These are phyloP conservation scores for Hylodesmum podocarpum DNA, from an alignment of 306 rosid species.

Conservation along the genomic window DNA sequence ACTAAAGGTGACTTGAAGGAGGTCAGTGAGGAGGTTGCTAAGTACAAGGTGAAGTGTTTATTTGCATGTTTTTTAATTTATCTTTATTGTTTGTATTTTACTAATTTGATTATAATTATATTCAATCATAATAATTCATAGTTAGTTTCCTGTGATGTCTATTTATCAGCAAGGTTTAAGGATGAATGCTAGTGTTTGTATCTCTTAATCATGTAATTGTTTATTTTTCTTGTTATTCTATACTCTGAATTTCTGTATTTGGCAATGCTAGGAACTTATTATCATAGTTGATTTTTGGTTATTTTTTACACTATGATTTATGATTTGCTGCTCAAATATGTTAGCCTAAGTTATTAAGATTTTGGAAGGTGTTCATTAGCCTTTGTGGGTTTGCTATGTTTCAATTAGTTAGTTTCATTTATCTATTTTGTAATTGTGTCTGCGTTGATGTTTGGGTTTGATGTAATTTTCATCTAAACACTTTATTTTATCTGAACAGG, in stretches of 20 bases:
- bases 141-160: too few species aligned
- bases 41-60: conserved; percentile 66
- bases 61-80: not conserved
- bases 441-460: not conserved
- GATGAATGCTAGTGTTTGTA: not conserved
- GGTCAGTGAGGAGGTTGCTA: conserved; percentile 90
- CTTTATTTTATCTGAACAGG: conserved; percentile 32
- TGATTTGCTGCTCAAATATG: not conserved
- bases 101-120: not conserved
- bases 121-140: too few species aligned
- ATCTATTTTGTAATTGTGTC: not conserved
- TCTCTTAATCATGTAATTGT: not conserved
- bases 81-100: not conserved
- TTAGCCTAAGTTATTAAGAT: not conserved
- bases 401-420: not conserved
- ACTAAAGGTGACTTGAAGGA: conserved; percentile 96
- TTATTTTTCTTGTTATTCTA: not conserved
- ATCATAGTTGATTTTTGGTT: too few species aligned
- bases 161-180: too few species aligned
- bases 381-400: not conserved
- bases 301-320: not conserved
- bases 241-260: too few species aligned
- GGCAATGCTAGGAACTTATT: too few species aligned
- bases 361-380: not conserved
- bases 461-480: not conserved